Base-by-base conservation (phyloP, 306 rosid species). In the Prunus mume region DNA sequence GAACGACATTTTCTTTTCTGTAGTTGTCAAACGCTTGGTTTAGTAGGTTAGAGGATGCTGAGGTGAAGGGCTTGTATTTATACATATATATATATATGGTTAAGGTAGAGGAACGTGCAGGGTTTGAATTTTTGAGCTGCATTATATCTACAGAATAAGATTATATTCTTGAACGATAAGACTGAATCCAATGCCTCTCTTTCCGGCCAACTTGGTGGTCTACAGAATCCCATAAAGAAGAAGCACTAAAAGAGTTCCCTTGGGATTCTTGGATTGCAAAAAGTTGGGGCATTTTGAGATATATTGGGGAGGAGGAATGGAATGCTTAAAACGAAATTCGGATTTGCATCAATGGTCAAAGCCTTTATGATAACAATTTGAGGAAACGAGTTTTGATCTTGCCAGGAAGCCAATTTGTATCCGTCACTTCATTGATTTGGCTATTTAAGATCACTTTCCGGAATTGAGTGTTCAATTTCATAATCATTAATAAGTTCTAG, bases 151-250 rank as follows among this genome's bases (percentile, higher is more conserved):
- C 32, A 60, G 25, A 51, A 32, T 0, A 19, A 27, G 4, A 1
- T 6, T 71, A 2, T 71, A 79, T 79, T 81, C 80, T 27, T 19
- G 11, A 34, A 19, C 47, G 90, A 84, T 86, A 83, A 65, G 78
- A 77, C 49, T 24, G 89, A 75, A 86, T 84, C 78, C 43, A 12
- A 81, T 91, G 4, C 85, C 72, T 22, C 49, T 28, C 34, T 17
- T 74, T 22, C 14, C 51, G 41, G 62, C 50, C 45, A 0, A 52
- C 45, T 51, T 68, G 54, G 56, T 20, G 68, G 45, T 52, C 54
- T 20, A 25, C 3, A 28, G 82, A 72, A 62, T 41, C n/a, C 17
- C 20, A 15, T 34, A 49, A 71, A 41, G 56, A 51, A 72, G 54
- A 9, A 72, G 66, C 67, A 75, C 54, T 20, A 49, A 19, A 11